A percentile compares a stretch with the other conserved stretches of the same genome.
Evolutionary conservation across 2,329 filamentous ascomycete species (phyloP).

Genomic region (Diaporthe nobilis): DNA sequence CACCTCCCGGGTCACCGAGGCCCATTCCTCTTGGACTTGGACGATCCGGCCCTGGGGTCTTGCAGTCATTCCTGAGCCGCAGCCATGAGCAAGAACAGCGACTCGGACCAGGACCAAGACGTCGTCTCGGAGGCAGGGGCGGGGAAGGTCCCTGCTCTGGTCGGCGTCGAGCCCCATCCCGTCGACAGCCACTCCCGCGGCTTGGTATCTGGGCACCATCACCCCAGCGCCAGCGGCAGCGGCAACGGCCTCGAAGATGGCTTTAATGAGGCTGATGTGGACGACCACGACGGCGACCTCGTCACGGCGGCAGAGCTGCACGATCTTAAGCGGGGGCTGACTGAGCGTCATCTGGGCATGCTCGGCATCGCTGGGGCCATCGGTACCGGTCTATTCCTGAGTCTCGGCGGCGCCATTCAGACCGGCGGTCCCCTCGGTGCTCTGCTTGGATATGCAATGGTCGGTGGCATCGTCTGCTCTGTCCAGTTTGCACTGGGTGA

Average conservation of each 20-base stretch:
- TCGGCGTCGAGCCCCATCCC: conserved; percentile 26
- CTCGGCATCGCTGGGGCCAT: conserved; percentile 74
- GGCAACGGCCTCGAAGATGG: conserved; percentile 4
- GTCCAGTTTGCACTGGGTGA: conserved; percentile 73
- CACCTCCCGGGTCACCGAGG: neutral
- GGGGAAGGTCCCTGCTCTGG: conserved; percentile 30
- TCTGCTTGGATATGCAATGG: conserved; percentile 67
- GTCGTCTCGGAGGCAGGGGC: neutral
- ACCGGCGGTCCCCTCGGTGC: conserved; percentile 64
- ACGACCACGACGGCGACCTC: conserved; percentile 57
- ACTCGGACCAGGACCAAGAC: conserved; percentile 32
- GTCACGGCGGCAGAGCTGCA: conserved; percentile 64
- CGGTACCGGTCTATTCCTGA: conserved; percentile 73
- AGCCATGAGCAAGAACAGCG: conserved; percentile 33
- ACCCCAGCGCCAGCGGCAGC: neutral
- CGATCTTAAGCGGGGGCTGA: conserved; percentile 63
- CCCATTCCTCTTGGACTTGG: conserved; percentile 1
- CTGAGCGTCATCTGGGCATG: conserved; percentile 72
- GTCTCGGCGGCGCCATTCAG: conserved; percentile 67
- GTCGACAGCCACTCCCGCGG: conserved; percentile 10
- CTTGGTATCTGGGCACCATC: conserved; percentile 12
- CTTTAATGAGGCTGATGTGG: conserved; percentile 13
- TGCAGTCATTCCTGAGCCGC: neutral
- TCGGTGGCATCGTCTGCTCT: conserved; percentile 69
- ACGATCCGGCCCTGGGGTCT: conserved; percentile 15